These are phyloP conservation scores for Tilletia setariae DNA, from an alignment of 1,284 basidiomycete species.

Conservation along the genomic window DNA sequence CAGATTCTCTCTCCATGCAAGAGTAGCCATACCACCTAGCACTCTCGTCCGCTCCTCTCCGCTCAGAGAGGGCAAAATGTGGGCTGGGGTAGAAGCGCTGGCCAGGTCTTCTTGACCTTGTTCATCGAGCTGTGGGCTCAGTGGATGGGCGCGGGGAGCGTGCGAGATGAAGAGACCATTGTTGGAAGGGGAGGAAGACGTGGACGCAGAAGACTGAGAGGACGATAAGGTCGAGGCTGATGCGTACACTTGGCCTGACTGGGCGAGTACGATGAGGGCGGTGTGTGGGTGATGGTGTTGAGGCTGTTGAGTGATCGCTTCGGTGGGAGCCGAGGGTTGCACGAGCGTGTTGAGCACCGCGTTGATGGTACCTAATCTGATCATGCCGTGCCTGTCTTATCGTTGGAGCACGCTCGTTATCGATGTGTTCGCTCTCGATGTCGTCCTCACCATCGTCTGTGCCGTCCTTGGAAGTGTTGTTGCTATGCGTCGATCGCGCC, in stretches of 20 bases:
- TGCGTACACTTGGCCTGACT: constrained; percentile 1
- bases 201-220: background rate
- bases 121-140: constrained; percentile 1
- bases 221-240: background rate
- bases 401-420: background rate
- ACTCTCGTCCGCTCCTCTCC: constrained; percentile 2
- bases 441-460: background rate
- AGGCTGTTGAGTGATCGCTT: no score
- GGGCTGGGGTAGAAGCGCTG: background rate
- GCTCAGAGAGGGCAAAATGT: background rate
- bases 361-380: constrained; percentile 8
- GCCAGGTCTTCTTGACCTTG: background rate
- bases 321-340: background rate
- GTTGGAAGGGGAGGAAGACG: background rate
- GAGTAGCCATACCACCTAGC: background rate
- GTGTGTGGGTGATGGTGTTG: constrained; percentile 7
- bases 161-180: constrained; percentile 10
- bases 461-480: background rate
- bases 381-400: background rate
- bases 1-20: background rate
- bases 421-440: background rate
- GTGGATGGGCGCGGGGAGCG: background rate
- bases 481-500: no score
- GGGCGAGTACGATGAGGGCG: constrained; percentile 8
- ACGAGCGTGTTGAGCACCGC: constrained; percentile 8